These are phyloP conservation scores for Fusarium stilboides DNA, from an alignment of 2,329 filamentous ascomycete genomes.

Conservation along the genomic window DNA sequence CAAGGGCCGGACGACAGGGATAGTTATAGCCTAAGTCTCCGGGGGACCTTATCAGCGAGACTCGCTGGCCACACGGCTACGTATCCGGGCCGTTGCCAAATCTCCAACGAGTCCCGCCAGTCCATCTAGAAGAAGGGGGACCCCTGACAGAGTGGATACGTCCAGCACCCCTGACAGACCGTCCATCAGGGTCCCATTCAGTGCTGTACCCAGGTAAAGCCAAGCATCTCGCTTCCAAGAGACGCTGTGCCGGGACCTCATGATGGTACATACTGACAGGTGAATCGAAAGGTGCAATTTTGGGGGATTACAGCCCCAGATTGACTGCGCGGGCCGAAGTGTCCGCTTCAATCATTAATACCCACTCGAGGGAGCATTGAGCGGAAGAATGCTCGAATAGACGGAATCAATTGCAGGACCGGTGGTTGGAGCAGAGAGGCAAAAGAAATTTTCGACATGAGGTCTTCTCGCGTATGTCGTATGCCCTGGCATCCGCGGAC, in stretches of 20 bases:
- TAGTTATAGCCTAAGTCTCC: conserved; percentile 49
- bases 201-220: conserved; percentile 39
- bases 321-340: conserved; percentile 37
- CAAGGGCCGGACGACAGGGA: conserved; percentile 49
- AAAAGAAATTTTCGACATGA: conserved; percentile 9
- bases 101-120: conserved; percentile 46
- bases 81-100: conserved; percentile 55
- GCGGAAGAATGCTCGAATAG: conserved; percentile 5
- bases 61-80: conserved; percentile 55
- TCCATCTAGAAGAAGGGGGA: conserved; percentile 36
- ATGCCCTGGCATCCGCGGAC: conserved; percentile 36
- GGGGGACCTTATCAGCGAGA: conserved; percentile 49
- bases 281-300: conserved; percentile 39
- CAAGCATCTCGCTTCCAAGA: conserved; percentile 49
- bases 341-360: conserved; percentile 22
- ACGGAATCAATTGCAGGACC: conserved; percentile 19
- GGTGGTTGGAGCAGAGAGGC: neutral
- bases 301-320: conserved; percentile 31
- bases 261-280: conserved; percentile 35
- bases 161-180: conserved; percentile 25
- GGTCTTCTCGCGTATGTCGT: conserved; percentile 14
- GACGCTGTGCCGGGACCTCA: conserved; percentile 48
- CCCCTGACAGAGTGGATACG: conserved; percentile 25
- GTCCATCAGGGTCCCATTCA: conserved; percentile 48
- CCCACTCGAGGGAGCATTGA: conserved; percentile 16